Base-by-base conservation (phyloP, 75 land plant genomes). In the Selaginella moellendorffii region DNA sequence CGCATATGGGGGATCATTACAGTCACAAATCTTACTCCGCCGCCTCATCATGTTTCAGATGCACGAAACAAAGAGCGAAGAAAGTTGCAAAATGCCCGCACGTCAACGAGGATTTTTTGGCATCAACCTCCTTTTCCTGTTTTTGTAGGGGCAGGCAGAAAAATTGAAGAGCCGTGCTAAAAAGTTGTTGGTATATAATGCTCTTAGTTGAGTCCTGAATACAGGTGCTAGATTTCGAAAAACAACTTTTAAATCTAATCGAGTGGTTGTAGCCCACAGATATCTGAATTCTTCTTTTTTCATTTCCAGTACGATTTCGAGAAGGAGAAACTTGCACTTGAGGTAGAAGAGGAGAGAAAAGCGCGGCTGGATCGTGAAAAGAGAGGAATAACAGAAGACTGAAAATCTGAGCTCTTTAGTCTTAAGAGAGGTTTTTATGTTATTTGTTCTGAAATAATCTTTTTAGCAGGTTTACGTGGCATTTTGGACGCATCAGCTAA, bases 51-150 rank as follows among this genome's bases (percentile, higher is more conserved):
- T 56, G 5, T 9, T 53, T 64, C 71, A 93, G 98, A 68, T 80
- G 54, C 99, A 95, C 52, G 99, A 95, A 80, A 84, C 97, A 62
- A 82, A 86, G 99, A 67, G 99, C 99, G 36, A 95, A 95, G 54
- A 74, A 84, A 54, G 88, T 95, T 27, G 83, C 99, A 54, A 95
- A 84, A 53, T 95, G 99, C 65, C 91, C 80, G 18, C 90, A 95
- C 85, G 97, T 95, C 23, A 95, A 95, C 69, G 99, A 95, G 83
- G 99, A 89, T 0, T 24, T 52, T 52, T 63, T n/a, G n/a, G n/a
- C n/a, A n/a, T n/a, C n/a, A n/a, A n/a, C n/a, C n/a, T n/a, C n/a
- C 14, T n/a, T 1, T 20, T 68, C 21, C 26, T 58, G 2, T 10
- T 27, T 52, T 67, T 54, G 28, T 71, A 95, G 99, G 82, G 97